Percentiles rank a stretch among this genome's conserved stretches.
Conservation (phyloP, 257 asterid genomes). For the Solanum sparsipilum region DNA sequence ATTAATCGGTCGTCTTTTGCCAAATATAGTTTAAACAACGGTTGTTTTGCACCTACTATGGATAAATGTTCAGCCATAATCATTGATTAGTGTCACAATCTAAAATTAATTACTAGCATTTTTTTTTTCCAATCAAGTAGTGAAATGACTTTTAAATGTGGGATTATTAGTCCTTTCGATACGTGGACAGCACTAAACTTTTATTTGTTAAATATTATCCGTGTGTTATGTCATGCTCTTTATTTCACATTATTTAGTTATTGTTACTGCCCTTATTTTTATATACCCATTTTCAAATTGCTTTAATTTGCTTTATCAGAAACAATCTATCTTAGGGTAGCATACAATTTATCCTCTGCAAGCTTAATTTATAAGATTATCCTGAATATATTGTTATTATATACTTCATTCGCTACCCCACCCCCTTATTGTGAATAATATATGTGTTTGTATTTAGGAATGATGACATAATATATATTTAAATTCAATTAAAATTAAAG, state of each 20-base stretch:
- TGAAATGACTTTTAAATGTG: background rate
- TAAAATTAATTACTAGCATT: background rate
- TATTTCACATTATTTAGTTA: no score
- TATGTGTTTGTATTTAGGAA: no score
- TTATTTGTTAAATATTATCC: background rate
- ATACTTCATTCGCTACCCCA: no score
- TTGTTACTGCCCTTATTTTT: no score
- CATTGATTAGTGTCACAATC: background rate
- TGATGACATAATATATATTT: background rate
- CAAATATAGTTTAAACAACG: background rate
- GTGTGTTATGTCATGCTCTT: no score
- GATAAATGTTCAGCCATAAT: background rate
- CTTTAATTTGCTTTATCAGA: background rate
- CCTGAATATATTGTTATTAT: no score
- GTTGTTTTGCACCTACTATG: background rate
- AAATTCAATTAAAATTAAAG: no score
- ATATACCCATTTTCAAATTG: rapidly evolving
- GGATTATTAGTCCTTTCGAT: background rate
- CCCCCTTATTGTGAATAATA: background rate
- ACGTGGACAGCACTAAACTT: background rate
- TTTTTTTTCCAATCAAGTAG: background rate
- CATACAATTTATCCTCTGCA: no score
- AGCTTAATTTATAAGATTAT: rapidly evolving
- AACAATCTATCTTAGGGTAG: rapidly evolving
- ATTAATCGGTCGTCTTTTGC: background rate